phyloP scores from a whole-genome alignment of 78 protist genomes.

The Speleostelium caveatum region DNA sequence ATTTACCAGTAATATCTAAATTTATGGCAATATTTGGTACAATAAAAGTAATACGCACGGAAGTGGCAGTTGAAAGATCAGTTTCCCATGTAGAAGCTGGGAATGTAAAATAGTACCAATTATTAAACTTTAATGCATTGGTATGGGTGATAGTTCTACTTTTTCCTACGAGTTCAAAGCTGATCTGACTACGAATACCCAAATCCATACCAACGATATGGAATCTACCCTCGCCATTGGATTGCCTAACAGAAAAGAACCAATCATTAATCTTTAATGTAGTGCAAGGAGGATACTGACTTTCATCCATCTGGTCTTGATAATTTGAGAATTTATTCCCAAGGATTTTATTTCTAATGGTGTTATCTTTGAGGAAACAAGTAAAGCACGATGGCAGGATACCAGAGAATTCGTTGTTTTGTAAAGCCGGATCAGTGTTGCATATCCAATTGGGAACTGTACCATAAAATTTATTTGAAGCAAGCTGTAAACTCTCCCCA shows the following conservation, averaged over 20 bases:
- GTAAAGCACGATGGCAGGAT: neutral
- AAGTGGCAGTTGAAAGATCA: neutral
- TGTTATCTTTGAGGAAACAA: neutral
- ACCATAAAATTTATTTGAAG: neutral
- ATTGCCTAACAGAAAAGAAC: neutral
- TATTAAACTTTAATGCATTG: neutral
- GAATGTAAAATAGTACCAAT: neutral
- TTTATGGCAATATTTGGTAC: neutral
- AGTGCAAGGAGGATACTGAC: neutral
- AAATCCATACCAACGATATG: neutral
- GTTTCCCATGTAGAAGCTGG: neutral
- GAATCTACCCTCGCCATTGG: neutral
- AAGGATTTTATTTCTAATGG: neutral
- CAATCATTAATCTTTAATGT: neutral
- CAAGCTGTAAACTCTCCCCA: neutral
- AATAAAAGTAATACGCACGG: neutral
- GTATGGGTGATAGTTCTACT: neutral
- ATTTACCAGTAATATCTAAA: neutral
- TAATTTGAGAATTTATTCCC: neutral
- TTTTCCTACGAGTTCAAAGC: neutral
- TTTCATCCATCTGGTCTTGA: neutral
- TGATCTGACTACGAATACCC: neutral
- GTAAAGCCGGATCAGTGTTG: neutral
- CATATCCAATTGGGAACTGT: constrained; percentile 1
- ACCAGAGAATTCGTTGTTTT: neutral